Evolutionary conservation across 345 rosid species (phyloP).

Genomic region (rapeseed (Brassica napus)): Da-Ae NC_063438.1:13910501-13911000

Average conservation of each 20-base stretch:
- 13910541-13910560: too few relatives aligned
- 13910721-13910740: slow-evolving; percentile 30
- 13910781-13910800: slow-evolving; percentile 45
- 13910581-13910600: background rate
- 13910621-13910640: background rate
- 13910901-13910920: slow-evolving; percentile 77
- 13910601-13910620: background rate
- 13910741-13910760: slow-evolving; percentile 18
- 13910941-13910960: slow-evolving; percentile 55
- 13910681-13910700: slow-evolving; percentile 41
- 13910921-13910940: slow-evolving; percentile 53
- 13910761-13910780: slow-evolving; percentile 25
- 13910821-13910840: slow-evolving; percentile 48
- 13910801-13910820: slow-evolving; percentile 46
- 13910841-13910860: slow-evolving; percentile 56
- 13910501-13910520: too few relatives aligned
- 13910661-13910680: slow-evolving; percentile 19
- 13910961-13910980: slow-evolving; percentile 71
- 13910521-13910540: too few relatives aligned
- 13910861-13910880: slow-evolving; percentile 56
- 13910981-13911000: slow-evolving; percentile 56
- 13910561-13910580: too few relatives aligned
- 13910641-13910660: background rate
- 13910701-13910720: slow-evolving; percentile 37
- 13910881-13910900: slow-evolving; percentile 56